A percentile compares a stretch with the other conserved stretches of the same genome.
Evolutionary conservation across 2,329 filamentous ascomycete species (phyloP).

Genomic region (Colletotrichum falcatum): DNA sequence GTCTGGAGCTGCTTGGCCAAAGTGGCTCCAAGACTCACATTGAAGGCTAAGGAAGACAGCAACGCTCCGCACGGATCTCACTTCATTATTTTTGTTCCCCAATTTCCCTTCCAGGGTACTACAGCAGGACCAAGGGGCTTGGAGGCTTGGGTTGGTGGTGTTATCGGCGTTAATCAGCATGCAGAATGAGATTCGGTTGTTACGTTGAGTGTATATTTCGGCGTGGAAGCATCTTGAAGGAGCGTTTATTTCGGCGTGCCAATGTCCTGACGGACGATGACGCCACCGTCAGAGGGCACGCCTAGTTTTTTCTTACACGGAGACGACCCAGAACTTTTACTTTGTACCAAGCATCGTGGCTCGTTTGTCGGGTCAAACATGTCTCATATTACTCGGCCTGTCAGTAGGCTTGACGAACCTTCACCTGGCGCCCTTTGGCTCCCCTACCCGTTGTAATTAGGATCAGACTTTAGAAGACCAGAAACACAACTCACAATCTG

Average conservation of each 20-base stretch:
- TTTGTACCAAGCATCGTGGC: slow-evolving; percentile 45
- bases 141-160: slow-evolving; percentile 33
- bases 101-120: slow-evolving; percentile 26
- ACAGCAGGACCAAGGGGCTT: slow-evolving; percentile 30
- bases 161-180: slow-evolving; percentile 41
- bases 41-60: slow-evolving; percentile 69
- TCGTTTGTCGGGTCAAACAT: slow-evolving; percentile 36
- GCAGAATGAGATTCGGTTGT: slow-evolving; percentile 40
- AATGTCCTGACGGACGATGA: slow-evolving; percentile 8
- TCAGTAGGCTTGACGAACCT: slow-evolving; percentile 37
- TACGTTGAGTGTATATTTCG: slow-evolving; percentile 41
- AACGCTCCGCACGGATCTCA: background rate
- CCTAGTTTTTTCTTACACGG: slow-evolving; percentile 24
- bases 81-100: slow-evolving; percentile 30
- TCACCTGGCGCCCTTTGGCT: slow-evolving; percentile 27
- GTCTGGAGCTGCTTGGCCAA: slow-evolving; percentile 86
- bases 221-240: slow-evolving; percentile 41
- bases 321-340: slow-evolving; percentile 40
- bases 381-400: slow-evolving; percentile 33
- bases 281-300: slow-evolving; percentile 14
- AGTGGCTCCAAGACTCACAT: slow-evolving; percentile 82
- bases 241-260: slow-evolving; percentile 39
- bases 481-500: slow-evolving; percentile 22
- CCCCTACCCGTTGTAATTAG: slow-evolving; percentile 41
- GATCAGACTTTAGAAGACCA: slow-evolving; percentile 41